Evolutionary conservation across 257 asterid genomes (phyloP).

Genomic region (Scutellaria barbata): DNA sequence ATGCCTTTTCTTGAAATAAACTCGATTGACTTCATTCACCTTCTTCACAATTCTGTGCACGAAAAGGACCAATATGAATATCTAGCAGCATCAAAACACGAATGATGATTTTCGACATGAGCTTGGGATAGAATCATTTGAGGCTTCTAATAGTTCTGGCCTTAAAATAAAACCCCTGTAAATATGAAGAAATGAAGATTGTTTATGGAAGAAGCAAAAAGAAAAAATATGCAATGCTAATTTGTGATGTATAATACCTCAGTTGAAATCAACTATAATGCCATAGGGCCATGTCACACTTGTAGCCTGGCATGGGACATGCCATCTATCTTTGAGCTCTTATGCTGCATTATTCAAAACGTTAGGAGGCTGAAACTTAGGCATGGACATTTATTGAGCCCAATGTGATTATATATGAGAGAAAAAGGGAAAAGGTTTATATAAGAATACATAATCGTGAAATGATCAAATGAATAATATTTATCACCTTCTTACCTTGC

Average conservation of each 20-base stretch:
- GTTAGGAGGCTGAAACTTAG: slow-evolving; percentile 34
- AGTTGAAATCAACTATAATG: not conserved
- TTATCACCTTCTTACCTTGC: slow-evolving; percentile 57
- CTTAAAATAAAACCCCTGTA: not conserved
- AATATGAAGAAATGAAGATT: not conserved
- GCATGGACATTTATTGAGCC: not conserved
- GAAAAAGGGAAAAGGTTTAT: too few species aligned
- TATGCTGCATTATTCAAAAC: slow-evolving; percentile 54
- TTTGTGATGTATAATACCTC: slow-evolving; percentile 23
- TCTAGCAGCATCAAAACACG: not conserved
- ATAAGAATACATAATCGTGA: not conserved
- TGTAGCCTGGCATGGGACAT: slow-evolving; percentile 56
- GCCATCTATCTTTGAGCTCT: slow-evolving; percentile 68
- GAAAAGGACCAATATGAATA: slow-evolving; percentile 32
- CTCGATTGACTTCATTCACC: slow-evolving; percentile 38
- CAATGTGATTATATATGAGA: too few species aligned
- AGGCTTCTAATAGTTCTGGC: not conserved
- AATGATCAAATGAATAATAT: not conserved
- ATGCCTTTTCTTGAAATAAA: slow-evolving; percentile 18
- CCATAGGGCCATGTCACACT: slow-evolving; percentile 38
- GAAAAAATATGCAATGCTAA: not conserved
- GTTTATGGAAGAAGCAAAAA: not conserved
- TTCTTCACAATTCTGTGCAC: slow-evolving; percentile 48
- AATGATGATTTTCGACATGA: not conserved
- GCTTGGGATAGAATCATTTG: not conserved